Percentiles rank a stretch among this genome's conserved stretches.
Conservation (phyloP, 805 yeast genomes). For the Ogataea henricii region DNA sequence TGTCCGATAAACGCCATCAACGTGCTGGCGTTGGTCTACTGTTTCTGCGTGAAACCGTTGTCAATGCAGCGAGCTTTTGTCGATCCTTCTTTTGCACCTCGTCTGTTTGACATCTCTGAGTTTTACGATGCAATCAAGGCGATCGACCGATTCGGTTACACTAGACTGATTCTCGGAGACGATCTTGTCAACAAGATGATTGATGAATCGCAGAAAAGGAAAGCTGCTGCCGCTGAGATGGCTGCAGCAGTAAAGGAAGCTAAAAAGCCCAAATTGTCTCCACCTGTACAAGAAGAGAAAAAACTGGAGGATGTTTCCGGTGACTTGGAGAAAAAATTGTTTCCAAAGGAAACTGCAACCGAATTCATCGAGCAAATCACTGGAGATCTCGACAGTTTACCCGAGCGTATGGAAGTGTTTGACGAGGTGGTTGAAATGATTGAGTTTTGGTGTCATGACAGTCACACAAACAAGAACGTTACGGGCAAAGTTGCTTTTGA, state of each 20-base stretch:
- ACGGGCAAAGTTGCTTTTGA: constrained; percentile 11
- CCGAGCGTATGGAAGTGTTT: constrained; percentile 27
- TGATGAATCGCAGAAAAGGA: constrained; percentile 13
- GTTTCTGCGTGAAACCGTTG: constrained; percentile 29
- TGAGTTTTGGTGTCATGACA: constrained; percentile 29
- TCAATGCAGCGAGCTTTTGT: constrained; percentile 22
- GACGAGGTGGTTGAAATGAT: constrained; percentile 36
- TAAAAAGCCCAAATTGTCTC: background rate
- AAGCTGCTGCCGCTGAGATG: background rate
- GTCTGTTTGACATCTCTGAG: constrained; percentile 31
- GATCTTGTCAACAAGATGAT: constrained; percentile 24
- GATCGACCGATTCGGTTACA: constrained; percentile 30
- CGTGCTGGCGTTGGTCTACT: constrained; percentile 30
- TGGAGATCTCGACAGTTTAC: constrained; percentile 22
- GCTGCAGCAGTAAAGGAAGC: background rate
- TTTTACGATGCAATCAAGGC: constrained; percentile 28
- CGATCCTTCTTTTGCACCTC: constrained; percentile 25
- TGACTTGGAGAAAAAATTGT: constrained; percentile 4
- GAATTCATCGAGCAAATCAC: constrained; percentile 21
- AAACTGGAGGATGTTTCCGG: background rate
- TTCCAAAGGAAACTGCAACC: constrained; percentile 21
- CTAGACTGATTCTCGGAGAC: constrained; percentile 27
- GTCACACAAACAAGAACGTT: constrained; percentile 14
- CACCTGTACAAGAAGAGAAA: background rate
- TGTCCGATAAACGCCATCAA: constrained; percentile 33